phyloP scores from a whole-genome alignment of 2,329 filamentous ascomycete genomes.

The Ceratocystis ficicola region DNA sequence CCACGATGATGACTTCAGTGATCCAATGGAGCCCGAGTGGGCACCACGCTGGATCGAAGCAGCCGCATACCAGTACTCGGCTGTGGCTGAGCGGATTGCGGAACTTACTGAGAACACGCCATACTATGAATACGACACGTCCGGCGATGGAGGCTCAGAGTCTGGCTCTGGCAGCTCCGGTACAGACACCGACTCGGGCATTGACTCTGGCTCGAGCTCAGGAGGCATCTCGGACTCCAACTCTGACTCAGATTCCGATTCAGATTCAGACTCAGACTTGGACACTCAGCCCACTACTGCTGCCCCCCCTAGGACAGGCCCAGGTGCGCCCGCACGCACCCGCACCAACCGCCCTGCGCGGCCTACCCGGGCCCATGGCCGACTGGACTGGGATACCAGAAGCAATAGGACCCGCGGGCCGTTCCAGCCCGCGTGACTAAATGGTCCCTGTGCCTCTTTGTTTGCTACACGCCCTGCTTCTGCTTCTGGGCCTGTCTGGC shows the following conservation, averaged over 20 bases:
- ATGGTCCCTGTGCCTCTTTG: background rate
- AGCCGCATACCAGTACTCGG: background rate
- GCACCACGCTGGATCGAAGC: conserved; percentile 21
- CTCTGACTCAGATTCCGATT: background rate
- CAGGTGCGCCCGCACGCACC: background rate
- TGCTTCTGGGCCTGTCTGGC: background rate
- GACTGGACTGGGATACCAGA: no score
- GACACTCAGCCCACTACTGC: background rate
- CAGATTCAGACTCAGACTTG: background rate
- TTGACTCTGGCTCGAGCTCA: background rate
- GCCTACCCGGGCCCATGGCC: background rate
- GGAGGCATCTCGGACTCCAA: background rate
- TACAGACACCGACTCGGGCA: background rate
- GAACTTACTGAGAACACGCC: conserved; percentile 16
- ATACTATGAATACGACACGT: conserved; percentile 15
- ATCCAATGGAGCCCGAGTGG: conserved; percentile 32
- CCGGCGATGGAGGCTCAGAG: background rate
- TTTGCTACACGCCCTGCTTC: background rate
- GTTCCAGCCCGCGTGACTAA: background rate
- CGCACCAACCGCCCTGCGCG: background rate
- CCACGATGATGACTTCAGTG: conserved; percentile 30
- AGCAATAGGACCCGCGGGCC: background rate
- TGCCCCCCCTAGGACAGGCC: background rate
- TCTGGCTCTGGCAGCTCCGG: background rate
- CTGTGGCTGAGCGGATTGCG: conserved; percentile 13